Percentiles rank a stretch among this genome's conserved stretches.
phyloP scores from a whole-genome alignment of 768 basidiomycete species.

The Suillus paluster region DNA sequence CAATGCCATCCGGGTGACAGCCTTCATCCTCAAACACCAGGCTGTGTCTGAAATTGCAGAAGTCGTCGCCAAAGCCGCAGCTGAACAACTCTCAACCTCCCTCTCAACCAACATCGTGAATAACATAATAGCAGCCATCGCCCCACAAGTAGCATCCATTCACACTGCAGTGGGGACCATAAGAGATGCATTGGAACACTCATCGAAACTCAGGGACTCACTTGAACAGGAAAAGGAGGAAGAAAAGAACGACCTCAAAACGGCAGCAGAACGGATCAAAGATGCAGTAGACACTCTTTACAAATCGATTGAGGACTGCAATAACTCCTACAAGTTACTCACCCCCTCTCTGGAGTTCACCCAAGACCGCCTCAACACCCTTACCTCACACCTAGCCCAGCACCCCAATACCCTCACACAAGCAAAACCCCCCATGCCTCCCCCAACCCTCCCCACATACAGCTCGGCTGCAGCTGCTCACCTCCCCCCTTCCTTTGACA shows the following conservation, averaged over 20 bases:
- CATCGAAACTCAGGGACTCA: background rate
- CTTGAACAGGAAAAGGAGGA: background rate
- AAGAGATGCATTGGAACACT: background rate
- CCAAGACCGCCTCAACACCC: background rate
- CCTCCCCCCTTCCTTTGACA: background rate
- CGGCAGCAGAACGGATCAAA: background rate
- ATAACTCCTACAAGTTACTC: background rate
- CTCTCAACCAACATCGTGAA: background rate
- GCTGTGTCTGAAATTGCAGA: background rate
- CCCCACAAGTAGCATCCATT: background rate
- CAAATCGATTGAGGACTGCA: background rate
- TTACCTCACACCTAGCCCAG: background rate
- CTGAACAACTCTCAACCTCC: fast-evolving
- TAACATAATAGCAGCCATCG: background rate
- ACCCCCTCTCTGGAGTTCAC: background rate
- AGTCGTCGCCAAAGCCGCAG: background rate
- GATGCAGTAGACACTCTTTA: background rate
- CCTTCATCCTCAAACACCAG: background rate
- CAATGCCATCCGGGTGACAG: background rate
- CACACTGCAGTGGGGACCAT: background rate
- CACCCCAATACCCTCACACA: too few relatives aligned
- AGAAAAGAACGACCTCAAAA: background rate
- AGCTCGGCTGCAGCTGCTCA: background rate
- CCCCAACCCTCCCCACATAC: background rate
- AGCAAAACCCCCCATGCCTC: too few relatives aligned